A percentile compares a stretch with the other conserved stretches of the same genome.
Conservation (phyloP, 2,329 filamentous ascomycete species). For the Gaeumannomyces sp. region DNA sequence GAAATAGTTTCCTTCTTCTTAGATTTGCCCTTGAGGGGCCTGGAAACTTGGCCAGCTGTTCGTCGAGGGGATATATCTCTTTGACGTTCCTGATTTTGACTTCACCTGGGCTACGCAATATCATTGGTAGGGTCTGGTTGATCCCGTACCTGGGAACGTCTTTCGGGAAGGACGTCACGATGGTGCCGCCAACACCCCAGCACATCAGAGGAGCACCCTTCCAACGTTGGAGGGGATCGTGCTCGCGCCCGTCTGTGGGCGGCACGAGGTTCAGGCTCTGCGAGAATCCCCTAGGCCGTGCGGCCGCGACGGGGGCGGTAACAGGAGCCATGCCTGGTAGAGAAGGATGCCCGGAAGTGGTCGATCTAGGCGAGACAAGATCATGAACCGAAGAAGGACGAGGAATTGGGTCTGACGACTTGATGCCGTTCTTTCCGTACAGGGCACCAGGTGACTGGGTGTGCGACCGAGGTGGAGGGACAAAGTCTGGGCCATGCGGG, state of each 20-base stretch:
- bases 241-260: conserved; percentile 59
- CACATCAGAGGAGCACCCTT: conserved; percentile 79
- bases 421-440: conserved; percentile 29
- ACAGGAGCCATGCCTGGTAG: conserved; percentile 5
- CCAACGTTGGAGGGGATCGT: conserved; percentile 83
- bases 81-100: conserved; percentile 72
- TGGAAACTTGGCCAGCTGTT: conserved; percentile 74
- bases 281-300: conserved; percentile 46
- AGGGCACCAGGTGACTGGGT: conserved; percentile 55
- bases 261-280: conserved; percentile 51
- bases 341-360: conserved; percentile 11
- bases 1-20: conserved; percentile 90
- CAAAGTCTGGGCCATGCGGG: conserved; percentile 30
- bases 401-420: conserved; percentile 36
- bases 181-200: conserved; percentile 80
- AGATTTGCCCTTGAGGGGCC: conserved; percentile 83
- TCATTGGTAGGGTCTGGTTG: conserved; percentile 64
- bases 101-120: conserved; percentile 76
- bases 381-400: conserved; percentile 50
- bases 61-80: conserved; percentile 63
- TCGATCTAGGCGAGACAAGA: conserved; percentile 31
- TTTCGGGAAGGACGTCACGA: conserved; percentile 83
- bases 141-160: conserved; percentile 81
- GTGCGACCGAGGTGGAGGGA: conserved; percentile 52
- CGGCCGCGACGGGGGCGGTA: conserved; percentile 13